A percentile compares a stretch with the other conserved stretches of the same genome.
Conservation (phyloP, 768 basidiomycete genomes). For the Lanmaoa rubissima region DNA sequence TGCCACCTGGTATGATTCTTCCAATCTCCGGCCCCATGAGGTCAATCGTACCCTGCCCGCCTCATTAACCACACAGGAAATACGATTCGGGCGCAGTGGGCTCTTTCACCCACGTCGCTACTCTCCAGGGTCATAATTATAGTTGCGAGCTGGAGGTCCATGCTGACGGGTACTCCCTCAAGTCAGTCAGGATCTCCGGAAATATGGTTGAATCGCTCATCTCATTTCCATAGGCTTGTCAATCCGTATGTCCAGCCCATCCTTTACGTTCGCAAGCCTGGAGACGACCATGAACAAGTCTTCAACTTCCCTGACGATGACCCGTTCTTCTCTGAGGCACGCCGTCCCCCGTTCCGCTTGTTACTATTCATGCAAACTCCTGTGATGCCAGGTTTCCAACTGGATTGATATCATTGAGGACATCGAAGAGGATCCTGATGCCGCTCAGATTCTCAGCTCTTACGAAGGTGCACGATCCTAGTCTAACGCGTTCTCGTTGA, state of each 20-base stretch:
- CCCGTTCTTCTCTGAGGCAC: conserved; percentile 88
- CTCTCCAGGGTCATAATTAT: conserved; percentile 90
- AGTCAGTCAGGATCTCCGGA: conserved; percentile 42
- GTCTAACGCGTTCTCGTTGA: not conserved
- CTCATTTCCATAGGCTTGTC: conserved; percentile 55
- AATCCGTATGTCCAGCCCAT: conserved; percentile 94
- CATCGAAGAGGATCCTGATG: conserved; percentile 83
- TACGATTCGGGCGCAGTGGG: conserved; percentile 95
- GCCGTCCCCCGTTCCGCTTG: not conserved
- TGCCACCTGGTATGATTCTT: conserved; percentile 71
- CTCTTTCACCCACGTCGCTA: conserved; percentile 84
- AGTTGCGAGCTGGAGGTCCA: conserved; percentile 93
- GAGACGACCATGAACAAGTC: conserved; percentile 71
- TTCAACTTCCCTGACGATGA: conserved; percentile 79
- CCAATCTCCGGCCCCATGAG: conserved; percentile 20
- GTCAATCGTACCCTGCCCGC: conserved; percentile 11
- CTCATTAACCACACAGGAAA: conserved; percentile 57
- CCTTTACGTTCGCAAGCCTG: conserved; percentile 82
- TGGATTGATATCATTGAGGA: conserved; percentile 88
- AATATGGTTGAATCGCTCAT: conserved; percentile 7
- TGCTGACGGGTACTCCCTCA: conserved; percentile 88
- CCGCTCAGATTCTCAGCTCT: conserved; percentile 73
- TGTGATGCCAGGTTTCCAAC: conserved; percentile 56
- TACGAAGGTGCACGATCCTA: conserved; percentile 65
- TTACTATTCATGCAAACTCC: not conserved